Evolutionary conservation across 2,329 filamentous ascomycete species (phyloP), one percentile per base, ranked within the genome.

Genomic region (Zelopaecilomyces penicillatus): DNA sequence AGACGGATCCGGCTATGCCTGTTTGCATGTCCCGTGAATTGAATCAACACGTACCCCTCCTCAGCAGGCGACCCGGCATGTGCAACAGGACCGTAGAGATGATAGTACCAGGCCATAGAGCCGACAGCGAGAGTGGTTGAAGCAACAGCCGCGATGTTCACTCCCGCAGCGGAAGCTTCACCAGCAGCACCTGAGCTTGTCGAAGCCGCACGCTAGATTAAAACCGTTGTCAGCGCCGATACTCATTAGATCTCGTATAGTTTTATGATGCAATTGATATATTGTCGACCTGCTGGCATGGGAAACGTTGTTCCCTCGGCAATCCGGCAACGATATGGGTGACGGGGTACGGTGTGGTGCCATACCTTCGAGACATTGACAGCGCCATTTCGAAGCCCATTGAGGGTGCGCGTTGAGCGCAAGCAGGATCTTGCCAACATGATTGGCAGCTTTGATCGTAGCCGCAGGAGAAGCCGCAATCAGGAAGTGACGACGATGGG

Each of bases 81-180:
- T 52, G 87, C 85, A 60, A 85, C 82, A 60, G 87, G 81, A 62
- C 90, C 93, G 70, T 95, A 97, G 59, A 95, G 83, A 71, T 95
- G 88, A 70, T 91, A 95, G 75, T 96, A 97, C 89, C 90, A 97
- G 59, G 87, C 90, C 62, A 91, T 82, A 56, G 91, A 91, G 60
- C 89, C 90, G 69, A 87, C 75, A 60, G 91, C 88, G 63, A 89
- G 78, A 59, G 85, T 81, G 58, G 89, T 95, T 58, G 93, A 90
- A 64, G 86, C 87, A 61, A 82, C 80, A 63, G 87, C 88, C 65
- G 90, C 85, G 60, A 90, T 76, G 71, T 91, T 96, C 68, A 93
- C 76, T 70, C 83, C 83, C 69, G 86, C 83, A 60, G 85, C 76
- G 60, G 87, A 84, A 52, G 68, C 65, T 64, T 83, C 80, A 66